A percentile compares a stretch with the other conserved stretches of the same genome.
These are phyloP conservation scores for Umbellularia californica DNA, from an alignment of 164 flowering plant genomes.

Conservation along the genomic window DNA sequence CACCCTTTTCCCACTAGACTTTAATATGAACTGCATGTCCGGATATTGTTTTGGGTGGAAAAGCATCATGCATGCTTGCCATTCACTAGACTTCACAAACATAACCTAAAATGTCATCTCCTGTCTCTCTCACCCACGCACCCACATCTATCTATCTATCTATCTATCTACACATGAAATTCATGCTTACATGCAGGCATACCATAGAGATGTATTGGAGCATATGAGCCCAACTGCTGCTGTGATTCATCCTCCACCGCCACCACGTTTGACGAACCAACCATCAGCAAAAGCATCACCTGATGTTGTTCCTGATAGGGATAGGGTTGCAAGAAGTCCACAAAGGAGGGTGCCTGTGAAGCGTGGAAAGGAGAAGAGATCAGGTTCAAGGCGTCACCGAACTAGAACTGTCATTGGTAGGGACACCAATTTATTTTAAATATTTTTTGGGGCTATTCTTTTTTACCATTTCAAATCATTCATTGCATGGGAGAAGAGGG, in stretches of 20 bases:
- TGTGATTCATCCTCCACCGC: constrained; percentile 21
- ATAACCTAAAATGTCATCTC: no score
- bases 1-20: background rate
- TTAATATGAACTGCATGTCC: background rate
- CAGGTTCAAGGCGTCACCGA: constrained; percentile 67
- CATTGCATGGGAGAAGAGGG: constrained; percentile 7
- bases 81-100: no score
- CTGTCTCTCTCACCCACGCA: no score
- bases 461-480: constrained; percentile 13
- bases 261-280: constrained; percentile 14
- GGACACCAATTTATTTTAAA: constrained; percentile 28
- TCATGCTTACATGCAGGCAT: constrained; percentile 40
- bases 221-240: constrained; percentile 41
- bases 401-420: constrained; percentile 38
- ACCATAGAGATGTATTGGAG: constrained; percentile 79
- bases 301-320: constrained; percentile 12
- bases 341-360: constrained; percentile 30
- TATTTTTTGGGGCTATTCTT: constrained; percentile 2
- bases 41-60: background rate
- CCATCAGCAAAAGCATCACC: constrained; percentile 9
- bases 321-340: constrained; percentile 20
- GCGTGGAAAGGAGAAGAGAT: constrained; percentile 55
- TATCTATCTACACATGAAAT: background rate
- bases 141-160: no score
- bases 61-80: background rate